These are phyloP conservation scores for Cryptococcus jaspeensis DNA, from an alignment of 1,284 basidiomycete genomes.

Conservation along the genomic window DNA sequence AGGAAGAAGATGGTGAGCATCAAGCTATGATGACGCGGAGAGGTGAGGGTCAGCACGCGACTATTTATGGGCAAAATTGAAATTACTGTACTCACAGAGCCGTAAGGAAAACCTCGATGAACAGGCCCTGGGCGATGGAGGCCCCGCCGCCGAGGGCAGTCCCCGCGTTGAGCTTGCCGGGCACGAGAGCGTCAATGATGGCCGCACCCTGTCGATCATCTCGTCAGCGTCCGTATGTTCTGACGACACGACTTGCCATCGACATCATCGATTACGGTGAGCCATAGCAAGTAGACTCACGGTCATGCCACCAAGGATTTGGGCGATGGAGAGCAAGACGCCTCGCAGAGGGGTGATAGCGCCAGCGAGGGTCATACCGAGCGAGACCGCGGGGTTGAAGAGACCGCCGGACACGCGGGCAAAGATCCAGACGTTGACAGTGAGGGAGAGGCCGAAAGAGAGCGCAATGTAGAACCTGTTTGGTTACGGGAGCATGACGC, in stretches of 20 bases:
- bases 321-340: conserved; percentile 48
- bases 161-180: conserved; percentile 47
- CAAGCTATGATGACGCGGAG: conserved; percentile 20
- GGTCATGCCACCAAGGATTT: conserved; percentile 54
- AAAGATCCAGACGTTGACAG: conserved; percentile 53
- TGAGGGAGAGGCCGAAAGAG: conserved; percentile 54
- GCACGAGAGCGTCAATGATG: conserved; percentile 49
- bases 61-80: background rate
- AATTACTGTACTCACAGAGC: conserved; percentile 30
- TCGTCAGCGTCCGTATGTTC: background rate
- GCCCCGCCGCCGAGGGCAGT: conserved; percentile 49
- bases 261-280: too few species aligned
- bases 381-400: conserved; percentile 54
- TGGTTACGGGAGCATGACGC: conserved; percentile 5
- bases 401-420: conserved; percentile 52
- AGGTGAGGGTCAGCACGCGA: background rate
- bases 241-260: too few species aligned
- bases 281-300: conserved; percentile 20
- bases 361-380: conserved; percentile 53
- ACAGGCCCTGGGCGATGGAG: conserved; percentile 38
- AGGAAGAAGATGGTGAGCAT: conserved; percentile 52
- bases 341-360: conserved; percentile 50
- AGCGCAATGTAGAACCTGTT: conserved; percentile 53
- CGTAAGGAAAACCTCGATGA: conserved; percentile 55
- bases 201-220: conserved; percentile 39